Base-by-base conservation (phyloP, 163 green algal species). In the Chlorella variabilis region DNA sequence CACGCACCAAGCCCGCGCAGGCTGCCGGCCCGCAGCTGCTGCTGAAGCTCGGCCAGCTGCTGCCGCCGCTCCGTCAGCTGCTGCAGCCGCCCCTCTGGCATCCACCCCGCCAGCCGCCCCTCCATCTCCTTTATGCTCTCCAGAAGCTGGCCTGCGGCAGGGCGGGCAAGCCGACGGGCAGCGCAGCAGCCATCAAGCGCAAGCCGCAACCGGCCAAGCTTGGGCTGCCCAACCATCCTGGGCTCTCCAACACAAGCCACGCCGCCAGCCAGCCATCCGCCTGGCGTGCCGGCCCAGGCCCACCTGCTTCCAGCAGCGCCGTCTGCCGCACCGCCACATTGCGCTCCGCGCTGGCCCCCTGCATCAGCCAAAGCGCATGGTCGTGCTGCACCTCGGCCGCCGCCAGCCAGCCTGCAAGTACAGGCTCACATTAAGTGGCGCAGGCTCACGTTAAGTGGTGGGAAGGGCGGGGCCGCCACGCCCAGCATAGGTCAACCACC, bases 301-400 rank as follows among this genome's bases (percentile, higher is more conserved):
- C 49, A 78, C 71, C 71, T 7, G 71, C 71, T 23, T 78, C 71
- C 49, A 78, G 71, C 71, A 78, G 71, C 6, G 49, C 23, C 23
- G 71, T 49, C 33, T 78, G 71, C 23, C 54, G 54, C 71, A 36
- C 71, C 4, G 71, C 71, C 34, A 78, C 71, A 33, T 78, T 78
- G 49, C 71, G 71, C 71, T 78, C 49, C 17, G 23, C 34, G 0
- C 33, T 49, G 17, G 71, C 36, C 7, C 21, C 21, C 33, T 15
- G 31, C 8, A 78, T 25, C 33, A 54, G 49, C 34, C 54, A 78
- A 48, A 78, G 7, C 9, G 71, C 71, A 25, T 66, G 61, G 49
- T 78, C 71, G 36, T 78, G 71, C 33, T 39, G 48, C 49, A 78
- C 71, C 49, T 78, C 71, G 9, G 48, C 71, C 21, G 34, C 71